Evolutionary conservation across 768 basidiomycete species (phyloP).

Genomic region (Phanerochaete sordida): DNA sequence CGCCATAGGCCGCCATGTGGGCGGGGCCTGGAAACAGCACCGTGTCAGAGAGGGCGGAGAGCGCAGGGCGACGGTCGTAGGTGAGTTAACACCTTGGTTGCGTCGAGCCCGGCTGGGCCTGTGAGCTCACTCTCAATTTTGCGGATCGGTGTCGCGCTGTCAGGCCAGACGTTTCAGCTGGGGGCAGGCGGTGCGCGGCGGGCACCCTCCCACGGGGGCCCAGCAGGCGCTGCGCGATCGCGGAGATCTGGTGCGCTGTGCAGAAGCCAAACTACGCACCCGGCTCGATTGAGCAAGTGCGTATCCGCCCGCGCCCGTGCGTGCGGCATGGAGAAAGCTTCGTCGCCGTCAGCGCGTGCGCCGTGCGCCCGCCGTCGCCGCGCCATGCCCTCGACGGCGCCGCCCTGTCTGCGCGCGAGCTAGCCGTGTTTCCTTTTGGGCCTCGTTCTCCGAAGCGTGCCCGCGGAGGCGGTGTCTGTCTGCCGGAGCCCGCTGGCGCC

Average conservation of each 20-base stretch:
- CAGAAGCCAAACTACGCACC: background rate
- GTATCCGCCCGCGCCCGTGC: background rate
- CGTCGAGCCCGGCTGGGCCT: background rate
- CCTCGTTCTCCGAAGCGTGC: background rate
- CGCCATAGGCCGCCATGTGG: background rate
- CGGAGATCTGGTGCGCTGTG: background rate
- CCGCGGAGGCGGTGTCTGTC: background rate
- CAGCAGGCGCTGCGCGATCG: background rate
- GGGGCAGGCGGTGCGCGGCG: background rate
- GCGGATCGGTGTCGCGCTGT: background rate
- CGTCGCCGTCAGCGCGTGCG: background rate
- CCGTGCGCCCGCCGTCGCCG: background rate
- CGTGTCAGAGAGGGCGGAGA: background rate
- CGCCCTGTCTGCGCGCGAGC: background rate
- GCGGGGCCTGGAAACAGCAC: background rate
- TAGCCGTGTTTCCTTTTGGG: background rate
- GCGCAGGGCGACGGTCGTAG: background rate
- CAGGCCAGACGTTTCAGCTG: background rate
- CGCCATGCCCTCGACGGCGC: background rate
- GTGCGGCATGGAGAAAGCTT: background rate
- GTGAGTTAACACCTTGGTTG: constrained; percentile 1
- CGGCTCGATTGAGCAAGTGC: background rate
- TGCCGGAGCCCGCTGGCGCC: background rate
- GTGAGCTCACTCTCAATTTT: background rate
- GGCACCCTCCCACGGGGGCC: too few species aligned